Base-by-base conservation (phyloP, 1,139 yeast genomes). In the Blastobotrys aristatus region DNA sequence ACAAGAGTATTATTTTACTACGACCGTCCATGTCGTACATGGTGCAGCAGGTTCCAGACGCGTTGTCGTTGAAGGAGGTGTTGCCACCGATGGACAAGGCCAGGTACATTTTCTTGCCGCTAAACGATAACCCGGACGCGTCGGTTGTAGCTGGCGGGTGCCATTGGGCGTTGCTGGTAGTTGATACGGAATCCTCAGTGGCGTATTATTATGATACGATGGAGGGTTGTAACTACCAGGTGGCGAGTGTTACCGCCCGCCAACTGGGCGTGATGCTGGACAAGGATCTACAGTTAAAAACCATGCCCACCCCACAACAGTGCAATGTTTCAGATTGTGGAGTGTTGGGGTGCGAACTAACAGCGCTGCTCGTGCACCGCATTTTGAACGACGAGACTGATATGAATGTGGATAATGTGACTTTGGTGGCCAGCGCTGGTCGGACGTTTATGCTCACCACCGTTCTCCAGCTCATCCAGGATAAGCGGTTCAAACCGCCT, bases 261-360 rank as follows among this genome's bases (percentile, higher is more conserved):
- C 68, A 71, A 46, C 54, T 75, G 30, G 63, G 66, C 11, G 40
- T 62, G 44, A 53, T 73, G 30, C 61, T 67, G 2, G 57, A 53
- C 16, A 47, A 46, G 17, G 37, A 34, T 22, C 58, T 51, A 30
- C 58, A 43, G 20, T 57, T 50, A 33, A 49, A 50, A 1, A 65
- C 65, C 37, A 67, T 71, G 42, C 65, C 66, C 30, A 75, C 87
- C 0, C 95, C 94, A 0, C 94, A 84, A 57, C 95, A 86, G 63
- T 70, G 70, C 36, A 84, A 85, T 59, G 85, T 87, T 0, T 78
- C 75, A 44, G 95, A 86, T 59, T 85, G 95, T 65, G 95, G 95
- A 0, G 82, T 84, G 0, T 74, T 80, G 51, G 79, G 84, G 6
- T 74, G 84, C 52, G 76, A 75, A 44, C 63, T 75, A 18, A 70